Conservation (phyloP, 1,139 yeast species). For the Hansenula lynferdii region DNA sequence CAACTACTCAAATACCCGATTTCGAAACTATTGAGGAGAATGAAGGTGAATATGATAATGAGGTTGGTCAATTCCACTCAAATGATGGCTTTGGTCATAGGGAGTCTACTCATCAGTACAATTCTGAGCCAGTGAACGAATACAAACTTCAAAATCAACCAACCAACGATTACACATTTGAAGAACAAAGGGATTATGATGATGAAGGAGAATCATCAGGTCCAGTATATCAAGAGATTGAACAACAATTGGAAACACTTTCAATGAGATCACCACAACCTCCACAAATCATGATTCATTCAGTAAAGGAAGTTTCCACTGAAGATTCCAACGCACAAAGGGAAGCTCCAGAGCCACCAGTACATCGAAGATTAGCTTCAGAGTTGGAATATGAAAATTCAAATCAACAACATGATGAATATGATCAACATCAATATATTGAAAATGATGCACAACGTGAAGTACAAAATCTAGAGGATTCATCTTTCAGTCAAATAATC, state of each 20-base stretch:
- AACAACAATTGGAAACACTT: conserved; percentile 13
- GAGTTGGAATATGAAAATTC: no score
- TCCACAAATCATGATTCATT: conserved; percentile 10
- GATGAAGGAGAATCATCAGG: not conserved
- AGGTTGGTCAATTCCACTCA: not conserved
- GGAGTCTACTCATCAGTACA: not conserved
- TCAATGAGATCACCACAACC: conserved; percentile 2
- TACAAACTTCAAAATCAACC: no score
- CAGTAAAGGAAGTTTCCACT: conserved; percentile 7
- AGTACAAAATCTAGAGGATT: no score
- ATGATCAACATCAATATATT: not conserved
- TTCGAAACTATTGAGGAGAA: not conserved
- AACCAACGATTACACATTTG: no score
- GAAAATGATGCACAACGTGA: not conserved
- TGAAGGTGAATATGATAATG: not conserved
- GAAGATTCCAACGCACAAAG: not conserved
- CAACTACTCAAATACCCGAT: not conserved
- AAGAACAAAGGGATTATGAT: not conserved
- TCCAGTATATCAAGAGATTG: conserved; percentile 11
- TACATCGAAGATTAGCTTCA: not conserved
- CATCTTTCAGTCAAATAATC: no score
- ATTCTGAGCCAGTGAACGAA: not conserved
- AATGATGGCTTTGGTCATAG: not conserved
- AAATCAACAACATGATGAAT: not conserved
- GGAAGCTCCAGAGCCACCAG: not conserved